Conservation (phyloP, 768 basidiomycete species). For the Boletus insuetus region DNA sequence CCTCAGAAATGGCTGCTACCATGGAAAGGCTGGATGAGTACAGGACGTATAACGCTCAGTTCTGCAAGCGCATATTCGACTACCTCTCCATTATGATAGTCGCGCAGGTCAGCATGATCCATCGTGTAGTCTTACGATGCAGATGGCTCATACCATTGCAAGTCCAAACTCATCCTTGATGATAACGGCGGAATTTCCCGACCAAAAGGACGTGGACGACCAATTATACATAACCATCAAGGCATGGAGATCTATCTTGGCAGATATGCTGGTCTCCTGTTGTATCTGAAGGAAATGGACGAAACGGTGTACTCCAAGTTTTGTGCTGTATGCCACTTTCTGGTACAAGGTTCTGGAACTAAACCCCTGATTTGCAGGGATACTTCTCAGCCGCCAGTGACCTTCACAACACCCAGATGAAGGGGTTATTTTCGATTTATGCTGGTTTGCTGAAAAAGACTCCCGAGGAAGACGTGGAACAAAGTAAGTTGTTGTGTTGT, state of each 20-base stretch:
- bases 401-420: conserved; percentile 80
- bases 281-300: conserved; percentile 97
- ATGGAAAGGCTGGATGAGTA: conserved; percentile 94
- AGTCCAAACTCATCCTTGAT: conserved; percentile 70
- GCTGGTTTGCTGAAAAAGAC: conserved; percentile 60
- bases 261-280: conserved; percentile 83
- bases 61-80: conserved; percentile 89
- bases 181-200: conserved; percentile 57
- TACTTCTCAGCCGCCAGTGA: conserved; percentile 88
- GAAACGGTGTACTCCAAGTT: conserved; percentile 83
- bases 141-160: conserved; percentile 9
- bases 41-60: conserved; percentile 83
- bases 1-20: conserved; percentile 90
- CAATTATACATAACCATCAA: conserved; percentile 58
- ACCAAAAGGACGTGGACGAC: conserved; percentile 41
- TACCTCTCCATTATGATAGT: conserved; percentile 90
- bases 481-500: conserved; percentile 43
- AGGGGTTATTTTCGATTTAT: conserved; percentile 61
- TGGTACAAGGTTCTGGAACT: background rate
- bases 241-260: conserved; percentile 81
- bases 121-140: background rate
- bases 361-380: conserved; percentile 47
- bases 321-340: conserved; percentile 68
- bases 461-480: conserved; percentile 70
- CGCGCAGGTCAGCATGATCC: conserved; percentile 62